Conservation (phyloP, 2,329 filamentous ascomycete genomes). For the Raffaelea deltoideospora region DNA sequence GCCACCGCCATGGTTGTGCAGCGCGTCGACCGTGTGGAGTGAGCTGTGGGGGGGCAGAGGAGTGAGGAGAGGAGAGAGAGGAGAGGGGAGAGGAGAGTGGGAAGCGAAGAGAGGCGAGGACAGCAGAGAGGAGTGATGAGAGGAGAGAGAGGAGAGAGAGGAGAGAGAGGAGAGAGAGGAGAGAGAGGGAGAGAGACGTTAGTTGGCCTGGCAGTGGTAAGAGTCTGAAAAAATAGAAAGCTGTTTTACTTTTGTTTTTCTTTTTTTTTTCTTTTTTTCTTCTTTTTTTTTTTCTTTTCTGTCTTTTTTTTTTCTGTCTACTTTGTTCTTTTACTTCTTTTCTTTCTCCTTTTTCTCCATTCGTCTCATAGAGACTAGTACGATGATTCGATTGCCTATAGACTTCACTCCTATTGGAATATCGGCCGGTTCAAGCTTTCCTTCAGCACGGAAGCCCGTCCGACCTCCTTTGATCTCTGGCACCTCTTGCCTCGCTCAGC, state of each 20-base stretch:
- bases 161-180: background rate
- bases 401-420: no score
- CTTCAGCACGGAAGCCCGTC: no score
- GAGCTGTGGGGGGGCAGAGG: no score
- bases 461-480: no score
- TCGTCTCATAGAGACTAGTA: background rate
- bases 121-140: background rate
- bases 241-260: background rate
- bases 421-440: no score
- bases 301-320: background rate
- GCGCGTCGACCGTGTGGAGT: no score
- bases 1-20: conserved; percentile 87
- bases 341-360: background rate
- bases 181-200: background rate
- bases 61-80: background rate
- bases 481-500: no score
- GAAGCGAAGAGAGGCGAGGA: no score
- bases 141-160: background rate
- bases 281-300: background rate
- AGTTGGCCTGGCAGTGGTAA: background rate
- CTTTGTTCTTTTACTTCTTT: background rate
- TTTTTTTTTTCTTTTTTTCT: background rate
- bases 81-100: background rate
- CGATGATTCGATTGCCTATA: background rate
- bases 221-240: background rate